Base-by-base conservation (phyloP, 768 basidiomycete species). In the Lentinus brumalis region DNA sequence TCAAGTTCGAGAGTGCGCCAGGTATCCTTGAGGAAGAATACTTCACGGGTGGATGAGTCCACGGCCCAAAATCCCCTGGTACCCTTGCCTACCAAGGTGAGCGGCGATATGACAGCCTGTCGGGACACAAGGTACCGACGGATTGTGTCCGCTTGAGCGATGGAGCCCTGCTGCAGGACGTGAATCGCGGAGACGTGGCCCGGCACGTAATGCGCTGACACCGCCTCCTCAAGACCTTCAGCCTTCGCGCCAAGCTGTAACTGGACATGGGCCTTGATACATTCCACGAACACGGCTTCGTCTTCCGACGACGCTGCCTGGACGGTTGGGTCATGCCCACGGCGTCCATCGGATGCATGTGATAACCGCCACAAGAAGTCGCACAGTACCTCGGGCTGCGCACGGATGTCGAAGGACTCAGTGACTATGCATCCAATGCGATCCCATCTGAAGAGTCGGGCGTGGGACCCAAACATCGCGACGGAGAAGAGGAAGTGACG, bases 361-460 rank as follows among this genome's bases (percentile, higher is more conserved):
- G 61, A 49, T 54, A 73, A 76, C 4, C 70, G 67, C 66, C 68
- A 71, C 14, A 77, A 51, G 54, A 75, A 77, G 9, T 73, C 68
- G 5, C 65, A 54, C 2, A 78, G 61, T 0, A 60, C 15, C 21
- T 61, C 52, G 14, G 65, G 61, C 1, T 71, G 26, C 12, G 64
- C 10, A 1, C 59, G 46, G 42, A 68, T 69, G 53, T 73, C 61
- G 64, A 77, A 74, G 0, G 53, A 30, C 26, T 57, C 56, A 0
- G 75, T 66, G 5, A 75, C 73, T 11, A 77, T 61, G 2, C 62
- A 66, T 8, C 74, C 77, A 5, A 71, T 56, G 2, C 76, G 69
- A 59, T 78, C 77, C 60, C 69, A 67, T 3, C 70, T 67, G 31
- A 77, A 65, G 39, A 78, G 53, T 2, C 75, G 71, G 18, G 65